Base-by-base conservation (phyloP, 2,329 filamentous ascomycete genomes). In the Epicoccum sorghinum region DNA sequence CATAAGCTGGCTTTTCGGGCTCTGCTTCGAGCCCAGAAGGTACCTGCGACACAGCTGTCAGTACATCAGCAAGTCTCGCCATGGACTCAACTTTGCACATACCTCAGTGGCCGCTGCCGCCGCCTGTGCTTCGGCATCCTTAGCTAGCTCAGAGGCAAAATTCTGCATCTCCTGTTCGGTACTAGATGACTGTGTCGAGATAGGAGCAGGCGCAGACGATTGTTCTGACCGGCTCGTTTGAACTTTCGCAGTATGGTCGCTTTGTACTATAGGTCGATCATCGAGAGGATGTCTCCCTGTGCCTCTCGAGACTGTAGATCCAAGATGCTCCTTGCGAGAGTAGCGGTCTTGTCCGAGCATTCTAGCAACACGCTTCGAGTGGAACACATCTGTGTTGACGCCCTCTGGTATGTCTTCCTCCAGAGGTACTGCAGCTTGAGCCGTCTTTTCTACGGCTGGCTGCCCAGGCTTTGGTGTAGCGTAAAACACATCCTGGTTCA, bases 311-410 rank as follows among this genome's bases (percentile, higher is more conserved):
- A 24, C 4, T 3, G 33, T 46, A 7, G 75, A 57, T 7, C 75
- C 64, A 13, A 75, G 57, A 32, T 68, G 64, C 52, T 68, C 65
- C 41, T 71, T 73, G n/a, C 62, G 59, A 12, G 68, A 66, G 49
- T 71, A 67, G 5, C 66, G 67, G 32, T 80, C 78, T 27, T 77
- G 77, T 27, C 82, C 80, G 12, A 88, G 73, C 70, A 84, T 77
- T 55, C 75, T 80, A 25, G 84, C 82, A 18, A 87, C 82, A 49
- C 78, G 79, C 3, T 81, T 82, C 49, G 83, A 88, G 51, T 83
- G 82, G 65, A 89, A 89, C 0, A 89, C 71, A 59, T 85, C 81
- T 4, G 81, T 80, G 64, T 88, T 81, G 64, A 87, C 77, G 41
- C 82, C 85, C 47, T 85, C 82, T 4, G 84, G 79, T 13, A 82